Base-by-base conservation (phyloP, 306 rosid species). In the Corylus americana region DNA sequence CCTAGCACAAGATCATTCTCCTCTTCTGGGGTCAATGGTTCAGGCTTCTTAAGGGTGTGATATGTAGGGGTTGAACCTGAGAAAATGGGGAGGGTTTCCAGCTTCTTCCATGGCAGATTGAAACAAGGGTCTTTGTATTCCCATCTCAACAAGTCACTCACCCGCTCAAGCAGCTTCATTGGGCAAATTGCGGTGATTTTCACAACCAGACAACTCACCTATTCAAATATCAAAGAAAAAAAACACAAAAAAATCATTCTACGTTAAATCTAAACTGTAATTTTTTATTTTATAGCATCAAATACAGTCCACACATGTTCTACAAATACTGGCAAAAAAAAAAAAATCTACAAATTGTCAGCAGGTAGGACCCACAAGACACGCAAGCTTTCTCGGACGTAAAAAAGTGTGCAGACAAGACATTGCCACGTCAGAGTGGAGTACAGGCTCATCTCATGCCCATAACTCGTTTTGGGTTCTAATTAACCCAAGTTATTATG, bases 101-200 rank as follows among this genome's bases (percentile, higher is more conserved):
- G 80, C 87, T 90, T 96, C 98, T 90, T 96, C 98, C 99, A 96
- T 75, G 98, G 93, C 47, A 96, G 86, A 7, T 49, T 71, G 54
- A 91, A 80, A 14, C 88, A 87, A 5, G 98, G 94, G 53, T 93
- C 85, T 29, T 82, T 87, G 16, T 90, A 83, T 76, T 96, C 89
- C 99, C 99, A 96, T 80, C 99, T 91, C 13, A 96, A 77, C 79
- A 96, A 83, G 74, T 93, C 98, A 70, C 99, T 91, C 0, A 87
- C 74, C 64, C 93, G 81, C 78, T 91, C 88, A 0, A 96, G 80
- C 35, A 93, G 67, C 13, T 77, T 86, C 93, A 88, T 81, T 47
- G 99, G 99, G 35, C 98, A 96, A 63, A 96, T 89, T 25, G 98
- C 98, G 4, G 94, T 90, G 77, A 96, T 92, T 78, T 95, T 93